Evolutionary conservation across 2,329 filamentous ascomycete genomes (phyloP), one percentile per base, ranked within the genome.

Genomic region (Thielaviopsis musarum): DNA sequence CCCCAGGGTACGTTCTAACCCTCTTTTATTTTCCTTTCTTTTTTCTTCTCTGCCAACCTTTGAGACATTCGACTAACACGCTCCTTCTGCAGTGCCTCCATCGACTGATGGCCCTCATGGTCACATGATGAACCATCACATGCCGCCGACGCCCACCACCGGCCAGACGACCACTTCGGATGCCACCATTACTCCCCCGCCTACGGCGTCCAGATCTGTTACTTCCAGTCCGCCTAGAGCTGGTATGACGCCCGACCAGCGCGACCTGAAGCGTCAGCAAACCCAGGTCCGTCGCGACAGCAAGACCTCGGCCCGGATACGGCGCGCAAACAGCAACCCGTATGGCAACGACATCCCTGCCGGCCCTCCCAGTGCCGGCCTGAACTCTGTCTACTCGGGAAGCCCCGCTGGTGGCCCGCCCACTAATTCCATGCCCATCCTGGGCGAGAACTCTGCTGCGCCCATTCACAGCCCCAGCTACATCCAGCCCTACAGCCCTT

Each of bases 191-290:
- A 77, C 77, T 22, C 54, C 61, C 38, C 75, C 78, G 41, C 75
- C 75, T 24, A 73, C 70, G 60, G 70, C 70, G 45, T 74, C 77
- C 26, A 72, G 76, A 69, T 81, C 79, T 22, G 69, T 76, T 54
- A 81, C 80, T 48, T 76, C 76, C 22, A 84, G 81, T 69, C 80
- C 81, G 26, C 78, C 80, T 5, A 74, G 76, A 63, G 70, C 70
- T 53, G 72, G 71, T 45, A 73, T 83, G 66, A 80, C 79, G 5
- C 71, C 78, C 6, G 80, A 83, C 66, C 80, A 83, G 67, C 76
- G 81, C 63, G 80, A 82, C 65, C 67, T 83, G 51, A 83, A 81
- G 70, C 75, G 80, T 61, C 80, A 84, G 65, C 74, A 76, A 62
- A 80, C 83, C 64, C 78, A 77, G 64, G 77, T 74, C 52, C 76